Conservation (phyloP, 768 basidiomycete species). For the Pleurotus pulmonarius region DNA sequence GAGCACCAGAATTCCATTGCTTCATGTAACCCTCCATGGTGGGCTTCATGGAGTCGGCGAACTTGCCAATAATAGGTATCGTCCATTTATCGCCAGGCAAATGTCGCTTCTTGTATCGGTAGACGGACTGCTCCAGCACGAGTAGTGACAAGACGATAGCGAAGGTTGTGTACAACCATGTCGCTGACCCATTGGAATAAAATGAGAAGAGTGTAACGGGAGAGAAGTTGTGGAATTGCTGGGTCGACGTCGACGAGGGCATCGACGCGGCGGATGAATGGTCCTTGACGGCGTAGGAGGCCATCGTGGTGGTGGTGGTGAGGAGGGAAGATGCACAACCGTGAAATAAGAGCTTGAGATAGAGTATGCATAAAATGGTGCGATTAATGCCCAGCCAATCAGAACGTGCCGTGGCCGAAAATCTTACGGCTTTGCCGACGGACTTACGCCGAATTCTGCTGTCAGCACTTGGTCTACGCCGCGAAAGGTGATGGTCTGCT, state of each 20-base stretch:
- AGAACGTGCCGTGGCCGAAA: neutral
- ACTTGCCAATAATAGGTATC: conserved; percentile 96
- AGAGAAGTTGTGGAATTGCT: conserved; percentile 36
- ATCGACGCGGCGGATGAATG: conserved; percentile 34
- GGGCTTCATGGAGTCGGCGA: conserved; percentile 88
- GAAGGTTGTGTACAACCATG: conserved; percentile 68
- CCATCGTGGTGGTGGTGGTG: conserved; percentile 25
- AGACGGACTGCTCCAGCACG: conserved; percentile 82
- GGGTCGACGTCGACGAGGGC: conserved; percentile 39
- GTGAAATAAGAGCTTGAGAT: neutral
- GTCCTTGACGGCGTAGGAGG: conserved; percentile 25
- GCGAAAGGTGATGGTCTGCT: no score
- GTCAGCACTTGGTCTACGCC: no score
- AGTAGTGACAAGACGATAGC: conserved; percentile 74
- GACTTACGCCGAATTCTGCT: no score
- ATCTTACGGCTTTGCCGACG: no score
- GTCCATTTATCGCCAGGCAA: conserved; percentile 91
- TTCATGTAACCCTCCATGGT: conserved; percentile 88
- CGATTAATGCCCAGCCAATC: conserved; percentile 2
- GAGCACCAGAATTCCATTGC: conserved; percentile 87
- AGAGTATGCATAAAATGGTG: neutral
- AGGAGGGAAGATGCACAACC: neutral
- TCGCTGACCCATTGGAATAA: conserved; percentile 27
- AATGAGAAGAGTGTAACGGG: conserved; percentile 40
- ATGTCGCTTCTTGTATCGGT: conserved; percentile 83